Percentiles rank a stretch among this genome's conserved stretches.
Evolutionary conservation across 2,329 filamentous ascomycete genomes (phyloP).

Genomic region (Leptographium galeiforme): DNA sequence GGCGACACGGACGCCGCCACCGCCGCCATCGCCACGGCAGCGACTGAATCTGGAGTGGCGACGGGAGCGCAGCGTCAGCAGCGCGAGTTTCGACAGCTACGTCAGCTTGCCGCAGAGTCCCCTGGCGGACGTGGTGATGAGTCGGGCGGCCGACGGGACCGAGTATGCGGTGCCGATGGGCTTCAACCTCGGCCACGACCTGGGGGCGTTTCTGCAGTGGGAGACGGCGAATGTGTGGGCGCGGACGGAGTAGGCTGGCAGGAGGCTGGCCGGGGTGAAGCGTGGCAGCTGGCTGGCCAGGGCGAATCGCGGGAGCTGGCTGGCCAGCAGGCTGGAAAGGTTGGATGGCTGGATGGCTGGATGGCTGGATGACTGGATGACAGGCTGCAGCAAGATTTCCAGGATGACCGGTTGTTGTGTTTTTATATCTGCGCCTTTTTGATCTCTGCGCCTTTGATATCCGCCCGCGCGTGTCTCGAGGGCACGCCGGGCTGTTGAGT

Average conservation of each 20-base stretch:
- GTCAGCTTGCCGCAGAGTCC: conserved; percentile 37
- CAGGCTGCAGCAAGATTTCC: too few species aligned
- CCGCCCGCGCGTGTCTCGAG: too few species aligned
- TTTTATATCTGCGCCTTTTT: too few species aligned
- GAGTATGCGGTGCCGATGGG: conserved; percentile 39
- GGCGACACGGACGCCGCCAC: conserved; percentile 2
- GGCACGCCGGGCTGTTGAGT: too few species aligned
- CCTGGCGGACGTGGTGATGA: conserved; percentile 32
- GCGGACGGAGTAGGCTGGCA: not conserved
- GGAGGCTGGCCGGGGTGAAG: too few species aligned
- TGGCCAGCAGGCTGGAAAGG: too few species aligned
- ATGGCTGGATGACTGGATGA: too few species aligned
- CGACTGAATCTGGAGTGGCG: conserved; percentile 3
- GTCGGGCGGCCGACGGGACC: conserved; percentile 24
- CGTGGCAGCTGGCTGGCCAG: too few species aligned
- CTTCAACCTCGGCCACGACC: conserved; percentile 44
- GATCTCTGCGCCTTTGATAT: too few species aligned
- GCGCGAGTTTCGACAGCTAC: conserved; percentile 18
- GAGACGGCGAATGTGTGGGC: conserved; percentile 36
- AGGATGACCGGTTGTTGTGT: too few species aligned
- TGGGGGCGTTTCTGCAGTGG: conserved; percentile 46
- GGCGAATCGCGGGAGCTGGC: too few species aligned
- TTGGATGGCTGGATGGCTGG: too few species aligned
- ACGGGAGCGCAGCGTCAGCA: conserved; percentile 4
- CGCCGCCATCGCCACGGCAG: not conserved